Conservation (phyloP, 805 yeast species). For the Saccharomycopsis microspora region DNA sequence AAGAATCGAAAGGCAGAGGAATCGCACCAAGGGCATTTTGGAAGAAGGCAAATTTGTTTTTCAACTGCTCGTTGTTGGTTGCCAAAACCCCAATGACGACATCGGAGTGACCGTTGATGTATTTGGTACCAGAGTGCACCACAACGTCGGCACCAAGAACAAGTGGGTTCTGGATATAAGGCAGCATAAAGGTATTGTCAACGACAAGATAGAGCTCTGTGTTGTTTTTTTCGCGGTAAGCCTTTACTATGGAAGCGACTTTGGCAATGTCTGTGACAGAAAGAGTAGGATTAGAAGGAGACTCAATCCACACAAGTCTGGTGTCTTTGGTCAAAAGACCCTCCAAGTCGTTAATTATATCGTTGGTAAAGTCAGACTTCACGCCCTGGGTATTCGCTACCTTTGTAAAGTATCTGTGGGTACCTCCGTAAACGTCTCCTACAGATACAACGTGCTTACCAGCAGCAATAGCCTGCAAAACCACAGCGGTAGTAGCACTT, state of each 20-base stretch:
- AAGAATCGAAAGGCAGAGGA: constrained; percentile 83
- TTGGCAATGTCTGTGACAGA: constrained; percentile 62
- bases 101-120: constrained; percentile 87
- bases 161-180: constrained; percentile 79
- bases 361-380: constrained; percentile 51
- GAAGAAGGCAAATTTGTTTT: constrained; percentile 58
- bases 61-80: constrained; percentile 48
- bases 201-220: constrained; percentile 56
- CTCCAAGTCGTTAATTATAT: constrained; percentile 49
- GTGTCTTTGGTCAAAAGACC: constrained; percentile 48
- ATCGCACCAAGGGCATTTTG: constrained; percentile 85
- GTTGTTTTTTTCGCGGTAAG: constrained; percentile 25
- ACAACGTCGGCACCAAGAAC: constrained; percentile 78
- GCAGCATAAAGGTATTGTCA: constrained; percentile 83
- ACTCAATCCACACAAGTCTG: constrained; percentile 74
- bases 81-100: constrained; percentile 81
- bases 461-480: constrained; percentile 61
- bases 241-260: constrained; percentile 44
- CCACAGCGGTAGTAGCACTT: constrained; percentile 70
- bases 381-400: constrained; percentile 78
- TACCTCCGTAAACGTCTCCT: constrained; percentile 87
- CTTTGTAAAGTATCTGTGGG: constrained; percentile 81
- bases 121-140: constrained; percentile 82
- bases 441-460: constrained; percentile 68
- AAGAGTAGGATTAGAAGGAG: constrained; percentile 84